Conservation (phyloP, 2,329 filamentous ascomycete species). For the Ophiostoma sp. region DNA sequence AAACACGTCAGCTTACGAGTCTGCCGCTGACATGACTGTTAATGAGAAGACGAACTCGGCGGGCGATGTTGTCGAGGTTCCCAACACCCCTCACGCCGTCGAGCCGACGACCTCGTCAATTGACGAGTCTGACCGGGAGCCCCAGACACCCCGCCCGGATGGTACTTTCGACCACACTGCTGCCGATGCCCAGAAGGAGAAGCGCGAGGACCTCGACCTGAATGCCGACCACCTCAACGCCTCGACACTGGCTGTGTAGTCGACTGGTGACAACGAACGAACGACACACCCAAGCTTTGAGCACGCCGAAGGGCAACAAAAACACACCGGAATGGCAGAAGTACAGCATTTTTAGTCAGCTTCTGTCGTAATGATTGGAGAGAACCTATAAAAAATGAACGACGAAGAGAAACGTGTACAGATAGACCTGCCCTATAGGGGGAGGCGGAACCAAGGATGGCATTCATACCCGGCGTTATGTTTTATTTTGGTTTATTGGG, state of each 20-base stretch:
- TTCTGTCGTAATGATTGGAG: slow-evolving; percentile 10
- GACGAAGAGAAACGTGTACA: slow-evolving; percentile 14
- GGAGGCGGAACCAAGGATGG: not conserved
- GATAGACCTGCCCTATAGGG: slow-evolving; percentile 10
- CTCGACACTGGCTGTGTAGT: slow-evolving; percentile 24
- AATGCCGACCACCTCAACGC: slow-evolving; percentile 20
- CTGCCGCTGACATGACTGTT: slow-evolving; percentile 15
- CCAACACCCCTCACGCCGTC: slow-evolving; percentile 17
- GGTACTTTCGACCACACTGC: slow-evolving; percentile 11
- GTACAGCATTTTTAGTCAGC: not conserved
- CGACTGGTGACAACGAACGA: not conserved
- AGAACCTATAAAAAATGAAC: not conserved
- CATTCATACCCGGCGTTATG: slow-evolving; percentile 16
- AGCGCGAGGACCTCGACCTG: slow-evolving; percentile 14
- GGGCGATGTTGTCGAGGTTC: not conserved
- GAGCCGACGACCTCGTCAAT: slow-evolving; percentile 24
- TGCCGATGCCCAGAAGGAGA: not conserved
- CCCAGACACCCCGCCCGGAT: slow-evolving; percentile 29
- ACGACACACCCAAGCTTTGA: not conserved
- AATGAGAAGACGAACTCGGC: slow-evolving; percentile 16
- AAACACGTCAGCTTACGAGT: slow-evolving; percentile 16
- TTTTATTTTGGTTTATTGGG: not conserved
- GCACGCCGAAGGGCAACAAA: not conserved
- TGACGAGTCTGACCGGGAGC: slow-evolving; percentile 30
- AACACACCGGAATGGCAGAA: not conserved